Conservation (phyloP, 1,139 yeast genomes). For the Geotrichum phurueaensis region DNA sequence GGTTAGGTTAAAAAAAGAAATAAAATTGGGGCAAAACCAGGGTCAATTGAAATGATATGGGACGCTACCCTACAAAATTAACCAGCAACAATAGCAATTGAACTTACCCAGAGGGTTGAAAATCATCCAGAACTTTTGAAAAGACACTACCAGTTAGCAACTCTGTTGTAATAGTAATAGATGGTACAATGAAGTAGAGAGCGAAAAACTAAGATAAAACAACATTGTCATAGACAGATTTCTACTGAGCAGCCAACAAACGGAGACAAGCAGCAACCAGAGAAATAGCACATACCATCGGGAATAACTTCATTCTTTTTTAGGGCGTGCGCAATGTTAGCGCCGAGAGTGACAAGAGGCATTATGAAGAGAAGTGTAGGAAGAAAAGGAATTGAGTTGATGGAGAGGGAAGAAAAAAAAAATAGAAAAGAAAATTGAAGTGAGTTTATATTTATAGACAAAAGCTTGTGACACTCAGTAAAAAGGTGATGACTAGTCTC, state of each 20-base stretch:
- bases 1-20: background rate
- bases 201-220: background rate
- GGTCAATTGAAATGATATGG: background rate
- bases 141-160: background rate
- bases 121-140: slow-evolving; percentile 30
- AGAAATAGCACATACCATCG: slow-evolving; percentile 45
- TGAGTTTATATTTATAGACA: background rate
- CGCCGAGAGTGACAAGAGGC: slow-evolving; percentile 46
- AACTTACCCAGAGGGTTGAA: slow-evolving; percentile 30
- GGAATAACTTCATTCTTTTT: slow-evolving; percentile 57
- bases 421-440: background rate
- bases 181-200: no score
- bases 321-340: slow-evolving; percentile 57
- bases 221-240: background rate
- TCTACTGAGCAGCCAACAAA: background rate
- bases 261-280: background rate
- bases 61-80: background rate
- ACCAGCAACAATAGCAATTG: slow-evolving; percentile 20
- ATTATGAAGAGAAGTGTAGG: background rate
- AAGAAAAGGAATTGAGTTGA: background rate
- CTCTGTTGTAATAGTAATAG: background rate
- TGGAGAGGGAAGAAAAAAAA: background rate
- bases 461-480: background rate
- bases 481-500: no score
- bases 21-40: slow-evolving; percentile 1